A percentile compares a stretch with the other conserved stretches of the same genome.
phyloP scores from a whole-genome alignment of 768 basidiomycete species.

The Lactarius deliciosus region DNA sequence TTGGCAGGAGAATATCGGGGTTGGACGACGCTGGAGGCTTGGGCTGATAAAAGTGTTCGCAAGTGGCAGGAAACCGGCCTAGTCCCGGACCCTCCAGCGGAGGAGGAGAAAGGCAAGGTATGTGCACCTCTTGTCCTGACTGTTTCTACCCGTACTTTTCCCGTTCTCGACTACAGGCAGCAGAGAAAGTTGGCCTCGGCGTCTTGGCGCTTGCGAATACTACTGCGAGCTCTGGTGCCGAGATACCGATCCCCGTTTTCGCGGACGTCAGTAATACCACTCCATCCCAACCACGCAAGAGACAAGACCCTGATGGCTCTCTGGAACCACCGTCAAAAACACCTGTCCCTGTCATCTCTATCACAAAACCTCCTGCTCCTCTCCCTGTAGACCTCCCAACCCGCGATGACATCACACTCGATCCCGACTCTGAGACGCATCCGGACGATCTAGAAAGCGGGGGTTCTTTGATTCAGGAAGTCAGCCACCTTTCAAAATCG shows the following conservation, averaged over 20 bases:
- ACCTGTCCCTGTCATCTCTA: slow-evolving; percentile 53
- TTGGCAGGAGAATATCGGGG: slow-evolving; percentile 85
- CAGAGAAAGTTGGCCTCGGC: slow-evolving; percentile 47
- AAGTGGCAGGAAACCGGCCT: slow-evolving; percentile 84
- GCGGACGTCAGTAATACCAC: slow-evolving; percentile 34
- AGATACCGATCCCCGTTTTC: slow-evolving; percentile 65
- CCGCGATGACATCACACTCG: slow-evolving; percentile 51
- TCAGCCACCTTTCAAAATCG: slow-evolving; percentile 18
- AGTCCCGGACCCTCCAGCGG: slow-evolving; percentile 44
- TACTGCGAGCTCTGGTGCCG: slow-evolving; percentile 37
- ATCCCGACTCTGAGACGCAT: slow-evolving; percentile 41
- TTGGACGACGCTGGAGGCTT: slow-evolving; percentile 91
- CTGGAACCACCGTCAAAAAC: slow-evolving; percentile 27
- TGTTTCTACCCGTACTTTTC: background rate
- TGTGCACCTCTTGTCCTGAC: slow-evolving; percentile 28
- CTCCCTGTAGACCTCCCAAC: slow-evolving; percentile 70
- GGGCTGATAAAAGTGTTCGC: slow-evolving; percentile 85
- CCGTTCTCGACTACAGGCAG: slow-evolving; percentile 35
- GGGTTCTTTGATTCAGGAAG: slow-evolving; percentile 29
- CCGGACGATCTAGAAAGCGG: slow-evolving; percentile 31
- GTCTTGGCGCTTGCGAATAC: slow-evolving; percentile 39
- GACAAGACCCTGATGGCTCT: slow-evolving; percentile 24
- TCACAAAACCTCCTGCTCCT: slow-evolving; percentile 72
- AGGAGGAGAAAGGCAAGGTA: slow-evolving; percentile 52
- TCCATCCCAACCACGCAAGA: slow-evolving; percentile 19